A percentile compares a stretch with the other conserved stretches of the same genome.
These are phyloP conservation scores for Aspergillus candidus DNA, from an alignment of 2,329 filamentous ascomycete genomes.

Conservation along the genomic window DNA sequence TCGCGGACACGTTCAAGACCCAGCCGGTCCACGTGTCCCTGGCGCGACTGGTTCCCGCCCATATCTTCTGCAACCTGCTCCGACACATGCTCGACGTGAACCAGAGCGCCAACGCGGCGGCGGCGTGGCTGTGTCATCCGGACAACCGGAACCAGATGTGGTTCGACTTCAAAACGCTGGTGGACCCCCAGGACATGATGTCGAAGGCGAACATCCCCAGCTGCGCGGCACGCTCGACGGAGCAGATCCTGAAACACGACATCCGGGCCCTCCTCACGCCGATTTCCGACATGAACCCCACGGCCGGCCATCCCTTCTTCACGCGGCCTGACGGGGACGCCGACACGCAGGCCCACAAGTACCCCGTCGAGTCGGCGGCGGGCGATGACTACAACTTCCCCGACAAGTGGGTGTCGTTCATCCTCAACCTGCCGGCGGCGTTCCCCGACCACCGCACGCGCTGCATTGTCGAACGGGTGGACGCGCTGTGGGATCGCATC, in stretches of 20 bases:
- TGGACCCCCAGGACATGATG: slow-evolving; percentile 37
- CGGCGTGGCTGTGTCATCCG: slow-evolving; percentile 83
- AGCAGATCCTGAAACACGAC: slow-evolving; percentile 41
- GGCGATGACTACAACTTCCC: slow-evolving; percentile 44
- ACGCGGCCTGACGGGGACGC: slow-evolving; percentile 28
- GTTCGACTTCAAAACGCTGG: slow-evolving; percentile 60
- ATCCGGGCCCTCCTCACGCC: slow-evolving; percentile 40
- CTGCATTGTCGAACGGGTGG: slow-evolving; percentile 41
- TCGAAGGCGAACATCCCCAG: slow-evolving; percentile 36
- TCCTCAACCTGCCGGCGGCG: slow-evolving; percentile 34
- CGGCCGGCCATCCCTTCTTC: slow-evolving; percentile 29
- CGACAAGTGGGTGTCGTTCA: slow-evolving; percentile 43
- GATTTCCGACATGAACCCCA: slow-evolving; percentile 26
- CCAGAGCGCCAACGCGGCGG: slow-evolving; percentile 84
- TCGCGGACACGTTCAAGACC: slow-evolving; percentile 75
- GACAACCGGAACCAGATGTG: slow-evolving; percentile 95
- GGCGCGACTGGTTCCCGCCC: slow-evolving; percentile 81
- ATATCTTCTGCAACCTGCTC: slow-evolving; percentile 78
- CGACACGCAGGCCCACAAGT: slow-evolving; percentile 25
- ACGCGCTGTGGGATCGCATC: slow-evolving; percentile 39
- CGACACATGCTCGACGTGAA: slow-evolving; percentile 88
- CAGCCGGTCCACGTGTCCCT: slow-evolving; percentile 79
- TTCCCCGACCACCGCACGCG: slow-evolving; percentile 40
- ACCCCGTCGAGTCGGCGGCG: slow-evolving; percentile 31
- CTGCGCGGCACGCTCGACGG: slow-evolving; percentile 30